These are phyloP conservation scores for Sugiyamaella pinicola DNA, from an alignment of 1,139 yeast species.

Conservation along the genomic window DNA sequence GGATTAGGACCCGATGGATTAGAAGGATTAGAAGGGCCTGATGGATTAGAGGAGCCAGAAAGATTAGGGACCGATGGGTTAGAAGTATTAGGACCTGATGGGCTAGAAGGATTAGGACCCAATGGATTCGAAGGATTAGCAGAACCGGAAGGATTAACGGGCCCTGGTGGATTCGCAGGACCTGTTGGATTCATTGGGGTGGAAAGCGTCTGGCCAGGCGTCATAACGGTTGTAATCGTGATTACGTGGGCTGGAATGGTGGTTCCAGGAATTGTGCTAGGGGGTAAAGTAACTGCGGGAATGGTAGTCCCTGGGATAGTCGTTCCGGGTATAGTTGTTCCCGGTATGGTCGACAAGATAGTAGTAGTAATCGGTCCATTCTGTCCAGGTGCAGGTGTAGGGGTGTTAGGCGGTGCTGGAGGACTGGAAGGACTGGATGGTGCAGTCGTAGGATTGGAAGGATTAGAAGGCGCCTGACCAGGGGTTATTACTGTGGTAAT, in stretches of 20 bases:
- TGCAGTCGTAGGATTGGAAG: neutral
- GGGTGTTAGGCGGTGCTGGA: neutral
- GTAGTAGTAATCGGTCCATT: slow-evolving; percentile 19
- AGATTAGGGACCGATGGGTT: neutral
- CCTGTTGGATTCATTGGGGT: neutral
- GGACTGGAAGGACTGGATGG: neutral
- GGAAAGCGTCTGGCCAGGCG: neutral
- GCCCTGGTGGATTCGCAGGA: neutral
- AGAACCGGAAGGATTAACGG: neutral
- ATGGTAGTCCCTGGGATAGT: slow-evolving; percentile 30
- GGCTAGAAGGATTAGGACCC: neutral
- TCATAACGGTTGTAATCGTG: slow-evolving; percentile 16
- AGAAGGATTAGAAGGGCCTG: slow-evolving; percentile 11
- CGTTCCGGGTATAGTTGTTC: slow-evolving; percentile 29
- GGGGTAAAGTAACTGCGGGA: slow-evolving; percentile 18
- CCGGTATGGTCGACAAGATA: slow-evolving; percentile 26
- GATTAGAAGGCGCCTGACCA: neutral
- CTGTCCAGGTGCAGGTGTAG: slow-evolving; percentile 4
- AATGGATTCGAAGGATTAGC: neutral
- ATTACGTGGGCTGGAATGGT: slow-evolving; percentile 16
- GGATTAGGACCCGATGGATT: slow-evolving; percentile 4
- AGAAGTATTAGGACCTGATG: neutral
- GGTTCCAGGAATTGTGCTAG: slow-evolving; percentile 23
- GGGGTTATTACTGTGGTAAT: slow-evolving; percentile 12
- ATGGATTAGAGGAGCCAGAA: slow-evolving; percentile 13